phyloP scores from a whole-genome alignment of 2,329 filamentous ascomycete genomes.

The Pseudocercospora pini-densiflorae region DNA sequence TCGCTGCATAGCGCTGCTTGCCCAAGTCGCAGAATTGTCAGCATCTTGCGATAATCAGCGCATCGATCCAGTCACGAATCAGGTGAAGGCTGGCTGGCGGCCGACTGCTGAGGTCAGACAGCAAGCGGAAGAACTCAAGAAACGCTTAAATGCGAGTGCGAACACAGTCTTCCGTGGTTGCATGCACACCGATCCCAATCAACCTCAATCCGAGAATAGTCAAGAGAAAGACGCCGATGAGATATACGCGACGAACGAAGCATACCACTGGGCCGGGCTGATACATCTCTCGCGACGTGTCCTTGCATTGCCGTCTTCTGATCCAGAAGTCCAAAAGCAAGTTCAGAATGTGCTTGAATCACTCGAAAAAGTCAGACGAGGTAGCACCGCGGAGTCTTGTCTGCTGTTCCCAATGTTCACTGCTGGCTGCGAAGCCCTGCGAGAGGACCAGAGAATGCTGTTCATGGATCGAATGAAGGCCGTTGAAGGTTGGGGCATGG shows the following conservation, averaged over 20 bases:
- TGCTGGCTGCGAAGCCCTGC: conserved; percentile 73
- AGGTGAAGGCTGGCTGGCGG: conserved; percentile 59
- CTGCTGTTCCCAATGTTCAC: conserved; percentile 82
- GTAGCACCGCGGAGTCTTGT: conserved; percentile 74
- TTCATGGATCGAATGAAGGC: conserved; percentile 69
- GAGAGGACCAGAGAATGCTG: conserved; percentile 59
- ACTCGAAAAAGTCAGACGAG: conserved; percentile 65
- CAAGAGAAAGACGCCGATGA: conserved; percentile 63
- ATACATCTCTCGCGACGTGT: conserved; percentile 77
- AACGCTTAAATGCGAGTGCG: conserved; percentile 63
- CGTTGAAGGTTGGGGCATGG: conserved; percentile 76
- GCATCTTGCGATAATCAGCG: conserved; percentile 69
- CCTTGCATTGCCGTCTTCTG: conserved; percentile 62
- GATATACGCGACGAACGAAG: conserved; percentile 73
- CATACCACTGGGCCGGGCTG: conserved; percentile 78
- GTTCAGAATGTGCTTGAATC: conserved; percentile 67
- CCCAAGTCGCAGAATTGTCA: conserved; percentile 73
- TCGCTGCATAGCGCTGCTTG: conserved; percentile 70
- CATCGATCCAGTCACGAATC: conserved; percentile 57
- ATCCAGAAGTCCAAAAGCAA: conserved; percentile 65
- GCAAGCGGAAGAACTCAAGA: conserved; percentile 64
- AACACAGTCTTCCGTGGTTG: conserved; percentile 49
- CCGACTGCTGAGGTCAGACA: conserved; percentile 60
- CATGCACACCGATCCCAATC: conserved; percentile 46
- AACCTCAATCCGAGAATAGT: conserved; percentile 39